Base-by-base conservation (phyloP, 306 rosid species). In the Begonia masoniana region DNA sequence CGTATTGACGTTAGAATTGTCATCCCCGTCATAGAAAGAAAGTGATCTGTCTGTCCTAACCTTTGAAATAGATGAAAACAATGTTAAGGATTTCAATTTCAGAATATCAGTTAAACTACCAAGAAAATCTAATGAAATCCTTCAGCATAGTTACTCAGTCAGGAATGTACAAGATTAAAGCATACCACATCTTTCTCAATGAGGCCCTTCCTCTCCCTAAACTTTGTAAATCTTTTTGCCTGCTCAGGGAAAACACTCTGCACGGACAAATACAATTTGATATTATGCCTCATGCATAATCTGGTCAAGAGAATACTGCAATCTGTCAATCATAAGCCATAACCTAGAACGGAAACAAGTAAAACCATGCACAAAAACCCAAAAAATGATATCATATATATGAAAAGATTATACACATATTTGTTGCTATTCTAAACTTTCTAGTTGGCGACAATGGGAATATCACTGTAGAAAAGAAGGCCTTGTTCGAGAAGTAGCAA, bases 141-240 rank as follows among this genome's bases (percentile, higher is more conserved):
- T 24, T 67, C 5, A 54, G 58, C 60, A 50, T 21, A 31, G 8
- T 7, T 5, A 55, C 41, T 43, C 55, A 65, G 52, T 61, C 62
- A 51, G 45, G 57, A 46, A 13, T 39, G 17, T 50, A 51, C 45
- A 23, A 61, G 47, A 36, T 71, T 67, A 63, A 64, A 50, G 62
- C 81, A 60, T 79, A 92, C 99, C 96, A 92, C 99, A 62, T 92
- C 99, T 74, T 92, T 92, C 68, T 86, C 96, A 70, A 92, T 81
- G 54, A 92, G 99, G 65, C 94, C 95, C 68, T 79, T 92, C 65
- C 99, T 83, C 72, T 92, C 99, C 77, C 94, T 81, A 76, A 83
- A 92, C 62, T 92, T 92, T 26, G 99, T 86, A 75, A 92, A 92
- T 70, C 88, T 73, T 79, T 62, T 92, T 67, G 94, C 96, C 76